These are phyloP conservation scores for Citrus australasica DNA, from an alignment of 345 rosid species.

Conservation along the genomic window DNA sequence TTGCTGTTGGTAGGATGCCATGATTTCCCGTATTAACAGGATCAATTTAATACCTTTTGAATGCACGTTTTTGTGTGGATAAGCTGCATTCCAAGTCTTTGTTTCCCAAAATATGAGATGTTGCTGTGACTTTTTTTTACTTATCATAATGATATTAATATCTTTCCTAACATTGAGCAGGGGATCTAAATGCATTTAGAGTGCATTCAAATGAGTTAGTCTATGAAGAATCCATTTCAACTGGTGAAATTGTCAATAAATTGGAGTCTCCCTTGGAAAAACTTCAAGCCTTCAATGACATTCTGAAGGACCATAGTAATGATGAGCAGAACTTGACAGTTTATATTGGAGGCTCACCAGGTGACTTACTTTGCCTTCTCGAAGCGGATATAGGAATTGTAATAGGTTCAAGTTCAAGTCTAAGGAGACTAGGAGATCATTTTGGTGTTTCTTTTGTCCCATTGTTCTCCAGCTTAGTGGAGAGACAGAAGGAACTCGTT, in stretches of 20 bases:
- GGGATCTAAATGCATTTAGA: slow-evolving; percentile 32
- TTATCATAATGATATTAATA: too few relatives aligned
- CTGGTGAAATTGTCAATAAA: slow-evolving; percentile 42
- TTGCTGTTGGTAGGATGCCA: neutral
- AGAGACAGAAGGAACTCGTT: slow-evolving; percentile 24
- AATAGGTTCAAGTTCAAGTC: slow-evolving; percentile 50
- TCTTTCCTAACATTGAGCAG: slow-evolving; percentile 17
- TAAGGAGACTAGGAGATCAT: slow-evolving; percentile 40
- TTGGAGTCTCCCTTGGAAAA: slow-evolving; percentile 52
- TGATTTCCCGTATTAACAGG: neutral
- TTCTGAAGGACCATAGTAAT: slow-evolving; percentile 23
- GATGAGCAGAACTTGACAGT: slow-evolving; percentile 37
- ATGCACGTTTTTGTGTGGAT: neutral
- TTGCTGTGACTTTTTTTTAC: neutral
- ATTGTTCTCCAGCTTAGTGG: slow-evolving; percentile 43
- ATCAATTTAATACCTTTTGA: neutral
- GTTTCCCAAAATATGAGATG: neutral
- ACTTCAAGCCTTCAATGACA: slow-evolving; percentile 30
- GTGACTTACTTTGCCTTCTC: slow-evolving; percentile 54
- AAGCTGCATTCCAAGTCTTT: neutral
- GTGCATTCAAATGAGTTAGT: slow-evolving; percentile 48
- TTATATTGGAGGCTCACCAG: slow-evolving; percentile 47
- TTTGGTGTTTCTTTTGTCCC: slow-evolving; percentile 52
- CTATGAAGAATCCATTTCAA: slow-evolving; percentile 40
- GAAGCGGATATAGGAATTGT: slow-evolving; percentile 54